Conservation (phyloP, 2,329 filamentous ascomycete species). For the Fusarium sp. region DNA sequence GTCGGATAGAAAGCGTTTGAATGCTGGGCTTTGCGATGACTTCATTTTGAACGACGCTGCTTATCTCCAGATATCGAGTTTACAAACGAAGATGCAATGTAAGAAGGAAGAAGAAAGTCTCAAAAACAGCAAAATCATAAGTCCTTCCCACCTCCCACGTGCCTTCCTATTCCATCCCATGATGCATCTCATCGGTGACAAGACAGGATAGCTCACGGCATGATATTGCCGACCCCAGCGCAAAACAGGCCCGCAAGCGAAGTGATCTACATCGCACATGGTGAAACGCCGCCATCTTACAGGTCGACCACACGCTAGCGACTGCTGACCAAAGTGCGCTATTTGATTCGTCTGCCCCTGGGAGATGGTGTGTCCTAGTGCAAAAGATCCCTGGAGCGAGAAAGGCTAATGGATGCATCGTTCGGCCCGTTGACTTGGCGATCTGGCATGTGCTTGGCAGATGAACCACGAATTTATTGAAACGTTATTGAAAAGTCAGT, state of each 20-base stretch:
- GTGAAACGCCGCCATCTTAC: conserved; percentile 1
- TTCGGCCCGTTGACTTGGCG: neutral
- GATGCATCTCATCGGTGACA: conserved; percentile 11
- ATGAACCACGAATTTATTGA: neutral
- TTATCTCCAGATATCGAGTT: neutral
- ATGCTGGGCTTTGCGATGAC: conserved; percentile 38
- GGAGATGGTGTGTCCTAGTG: neutral
- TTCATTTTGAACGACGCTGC: conserved; percentile 13
- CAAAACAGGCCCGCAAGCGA: neutral
- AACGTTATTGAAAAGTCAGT: accelerated
- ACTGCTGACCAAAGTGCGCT: neutral
- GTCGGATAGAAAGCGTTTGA: conserved; percentile 63
- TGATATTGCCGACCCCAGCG: conserved; percentile 6
- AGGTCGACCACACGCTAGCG: neutral
- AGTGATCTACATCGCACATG: conserved; percentile 30
- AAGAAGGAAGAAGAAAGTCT: neutral
- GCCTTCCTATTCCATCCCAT: neutral
- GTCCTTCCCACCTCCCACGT: neutral
- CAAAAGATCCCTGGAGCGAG: neutral
- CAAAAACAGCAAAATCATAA: neutral
- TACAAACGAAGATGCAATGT: neutral
- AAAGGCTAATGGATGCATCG: neutral
- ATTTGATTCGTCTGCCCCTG: conserved; percentile 8
- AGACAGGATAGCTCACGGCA: conserved; percentile 10
- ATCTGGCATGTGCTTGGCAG: neutral